Evolutionary conservation across 2,329 filamentous ascomycete genomes (phyloP).

Genomic region (Fusarium anguioides): DNA sequence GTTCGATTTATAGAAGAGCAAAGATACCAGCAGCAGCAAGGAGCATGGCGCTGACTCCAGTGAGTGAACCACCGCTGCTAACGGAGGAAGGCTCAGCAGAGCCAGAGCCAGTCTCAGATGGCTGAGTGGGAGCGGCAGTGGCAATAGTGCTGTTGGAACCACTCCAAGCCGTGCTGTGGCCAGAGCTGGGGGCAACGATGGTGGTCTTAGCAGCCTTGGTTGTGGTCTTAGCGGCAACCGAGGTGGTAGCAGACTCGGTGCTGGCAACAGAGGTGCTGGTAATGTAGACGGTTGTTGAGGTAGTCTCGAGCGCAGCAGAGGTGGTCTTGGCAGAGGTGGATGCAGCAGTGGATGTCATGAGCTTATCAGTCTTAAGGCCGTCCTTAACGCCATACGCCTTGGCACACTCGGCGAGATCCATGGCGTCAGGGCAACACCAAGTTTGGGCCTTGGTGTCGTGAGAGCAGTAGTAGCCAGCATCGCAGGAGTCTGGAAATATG

Average conservation of each 20-base stretch:
- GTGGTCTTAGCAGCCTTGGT: slow-evolving; percentile 44
- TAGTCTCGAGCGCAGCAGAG: slow-evolving; percentile 30
- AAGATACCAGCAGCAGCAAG: slow-evolving; percentile 51
- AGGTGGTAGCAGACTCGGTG: slow-evolving; percentile 39
- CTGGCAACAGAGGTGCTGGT: slow-evolving; percentile 39
- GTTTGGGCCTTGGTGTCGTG: slow-evolving; percentile 62
- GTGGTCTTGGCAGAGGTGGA: slow-evolving; percentile 27
- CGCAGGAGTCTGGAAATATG: slow-evolving; percentile 64
- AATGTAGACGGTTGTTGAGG: slow-evolving; percentile 44
- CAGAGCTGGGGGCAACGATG: slow-evolving; percentile 43
- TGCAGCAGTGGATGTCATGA: slow-evolving; percentile 42
- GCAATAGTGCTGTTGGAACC: slow-evolving; percentile 50
- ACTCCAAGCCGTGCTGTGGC: slow-evolving; percentile 47
- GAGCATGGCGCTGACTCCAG: slow-evolving; percentile 52
- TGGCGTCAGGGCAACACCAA: slow-evolving; percentile 69
- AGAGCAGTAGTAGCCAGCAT: slow-evolving; percentile 72
- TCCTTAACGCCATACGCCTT: slow-evolving; percentile 61
- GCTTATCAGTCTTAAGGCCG: slow-evolving; percentile 54
- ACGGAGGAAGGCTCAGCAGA: slow-evolving; percentile 37
- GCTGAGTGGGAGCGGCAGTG: slow-evolving; percentile 43
- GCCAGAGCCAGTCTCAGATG: slow-evolving; percentile 34
- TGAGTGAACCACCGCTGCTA: slow-evolving; percentile 47
- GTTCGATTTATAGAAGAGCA: slow-evolving; percentile 50
- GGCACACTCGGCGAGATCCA: slow-evolving; percentile 66
- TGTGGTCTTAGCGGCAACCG: slow-evolving; percentile 34